Base-by-base conservation (phyloP, 2,329 filamentous ascomycete genomes). In the Metarhizium robertsii region DNA sequence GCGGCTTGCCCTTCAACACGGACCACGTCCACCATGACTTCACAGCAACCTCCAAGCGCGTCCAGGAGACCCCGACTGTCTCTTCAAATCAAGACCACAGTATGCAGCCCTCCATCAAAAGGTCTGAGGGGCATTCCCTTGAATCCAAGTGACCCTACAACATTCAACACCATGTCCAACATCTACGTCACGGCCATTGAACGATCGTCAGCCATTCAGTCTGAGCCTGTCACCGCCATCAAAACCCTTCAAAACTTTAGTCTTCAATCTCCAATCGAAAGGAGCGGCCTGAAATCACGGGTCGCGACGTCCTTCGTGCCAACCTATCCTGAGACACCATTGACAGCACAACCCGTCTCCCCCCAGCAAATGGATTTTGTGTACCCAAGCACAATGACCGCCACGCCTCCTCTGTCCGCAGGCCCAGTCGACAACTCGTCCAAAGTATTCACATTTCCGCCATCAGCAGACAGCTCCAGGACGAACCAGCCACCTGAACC, bases 101-200 rank as follows among this genome's bases (percentile, higher is more conserved):
- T 72, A 34, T 65, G 68, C 55, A 69, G 67, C 38, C 64, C 73
- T 3, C 63, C 62, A 45, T 65, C 70, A 54, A 73, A 69, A 54
- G 66, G 73, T 25, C 59, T 62, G 16, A 62, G 66, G 57, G 65
- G 64, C 50, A 67, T 66, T 54, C 55, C 63, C 43, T 61, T 79
- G 43, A 77, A 85, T 61, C 78, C 80, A 34, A 78, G 74, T 56
- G 84, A 83, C 36, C 80, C 81, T 3, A 86, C 83, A 1, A 73
- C 81, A 25, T 84, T 85, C 71, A 86, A 86, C 68, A 86, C 83
- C 2, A 75, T 86, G 43, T 84, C 82, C 54, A 86, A 86, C 68
- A 79, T 82, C 58, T 86, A 86, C 63, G 78, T 79, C 30, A 80
- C 79, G 3, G 79, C 82, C 58, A 83, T 86, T 53, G 81, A 83